Conservation (phyloP, 2,329 filamentous ascomycete species). For the Hymenoscyphus albidus region DNA sequence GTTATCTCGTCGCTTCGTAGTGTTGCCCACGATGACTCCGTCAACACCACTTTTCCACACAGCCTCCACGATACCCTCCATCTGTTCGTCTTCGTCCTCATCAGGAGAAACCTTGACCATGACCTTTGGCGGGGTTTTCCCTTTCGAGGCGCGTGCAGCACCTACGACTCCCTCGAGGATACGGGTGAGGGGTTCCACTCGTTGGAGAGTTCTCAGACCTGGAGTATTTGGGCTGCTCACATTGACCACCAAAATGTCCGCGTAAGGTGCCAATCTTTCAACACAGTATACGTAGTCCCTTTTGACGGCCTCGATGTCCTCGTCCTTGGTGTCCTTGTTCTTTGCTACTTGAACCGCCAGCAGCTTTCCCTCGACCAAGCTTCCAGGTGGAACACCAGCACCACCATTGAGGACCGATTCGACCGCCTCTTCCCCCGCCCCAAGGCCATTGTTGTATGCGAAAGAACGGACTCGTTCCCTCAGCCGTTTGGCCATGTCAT, state of each 20-base stretch:
- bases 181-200: conserved; percentile 73
- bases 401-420: conserved; percentile 71
- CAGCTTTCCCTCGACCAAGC: conserved; percentile 69
- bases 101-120: conserved; percentile 99
- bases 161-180: conserved; percentile 80
- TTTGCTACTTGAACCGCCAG: conserved; percentile 93
- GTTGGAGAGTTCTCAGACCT: conserved; percentile 82
- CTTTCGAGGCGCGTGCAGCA: conserved; percentile 64
- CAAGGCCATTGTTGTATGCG: conserved; percentile 66
- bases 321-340: conserved; percentile 88
- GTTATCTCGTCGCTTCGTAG: conserved; percentile 76
- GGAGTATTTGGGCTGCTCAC: conserved; percentile 96
- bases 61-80: conserved; percentile 83
- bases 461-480: conserved; percentile 74
- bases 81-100: conserved; percentile 79
- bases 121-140: conserved; percentile 71
- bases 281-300: conserved; percentile 89
- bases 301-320: conserved; percentile 76
- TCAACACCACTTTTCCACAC: conserved; percentile 83
- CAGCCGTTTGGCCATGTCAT: conserved; percentile 76
- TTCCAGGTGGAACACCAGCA: conserved; percentile 76
- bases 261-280: conserved; percentile 74
- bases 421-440: conserved; percentile 60
- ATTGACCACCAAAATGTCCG: conserved; percentile 96
- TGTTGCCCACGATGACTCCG: conserved; percentile 95